Evolutionary conservation across 2,329 filamentous ascomycete species (phyloP).

Genomic region (Cytospora mali): DNA sequence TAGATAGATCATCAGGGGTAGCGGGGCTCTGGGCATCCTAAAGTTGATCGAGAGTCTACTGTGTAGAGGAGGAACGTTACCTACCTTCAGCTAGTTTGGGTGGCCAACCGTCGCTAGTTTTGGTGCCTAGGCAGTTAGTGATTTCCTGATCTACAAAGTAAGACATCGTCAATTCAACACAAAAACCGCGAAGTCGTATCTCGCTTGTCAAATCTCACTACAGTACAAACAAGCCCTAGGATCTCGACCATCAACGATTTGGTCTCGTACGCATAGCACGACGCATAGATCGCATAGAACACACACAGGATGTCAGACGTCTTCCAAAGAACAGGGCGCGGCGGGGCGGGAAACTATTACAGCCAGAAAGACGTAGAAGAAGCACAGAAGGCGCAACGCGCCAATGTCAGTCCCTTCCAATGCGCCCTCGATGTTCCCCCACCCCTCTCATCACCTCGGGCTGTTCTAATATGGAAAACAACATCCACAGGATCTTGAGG

Average conservation of each 20-base stretch:
- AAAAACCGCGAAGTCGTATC: slow-evolving; percentile 5
- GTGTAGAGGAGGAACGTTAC: slow-evolving; percentile 19
- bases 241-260: slow-evolving; percentile 27
- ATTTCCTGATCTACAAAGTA: neutral
- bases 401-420: slow-evolving; percentile 22
- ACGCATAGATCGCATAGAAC: too few species aligned
- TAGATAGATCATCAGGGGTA: slow-evolving; percentile 16
- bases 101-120: neutral
- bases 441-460: neutral
- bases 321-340: slow-evolving; percentile 58
- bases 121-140: neutral
- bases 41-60: slow-evolving; percentile 11
- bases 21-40: slow-evolving; percentile 7
- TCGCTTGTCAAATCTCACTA: neutral
- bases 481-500: slow-evolving; percentile 43
- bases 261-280: too few species aligned
- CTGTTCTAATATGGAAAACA: neutral
- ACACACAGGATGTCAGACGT: slow-evolving; percentile 41
- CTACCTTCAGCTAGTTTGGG: slow-evolving; percentile 20
- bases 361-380: slow-evolving; percentile 55
- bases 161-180: neutral
- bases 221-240: slow-evolving; percentile 30
- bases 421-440: neutral
- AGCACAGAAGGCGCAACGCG: slow-evolving; percentile 36
- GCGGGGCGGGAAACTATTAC: slow-evolving; percentile 66